phyloP scores from a whole-genome alignment of 345 rosid species.

The Lepidium africanum region DNA sequence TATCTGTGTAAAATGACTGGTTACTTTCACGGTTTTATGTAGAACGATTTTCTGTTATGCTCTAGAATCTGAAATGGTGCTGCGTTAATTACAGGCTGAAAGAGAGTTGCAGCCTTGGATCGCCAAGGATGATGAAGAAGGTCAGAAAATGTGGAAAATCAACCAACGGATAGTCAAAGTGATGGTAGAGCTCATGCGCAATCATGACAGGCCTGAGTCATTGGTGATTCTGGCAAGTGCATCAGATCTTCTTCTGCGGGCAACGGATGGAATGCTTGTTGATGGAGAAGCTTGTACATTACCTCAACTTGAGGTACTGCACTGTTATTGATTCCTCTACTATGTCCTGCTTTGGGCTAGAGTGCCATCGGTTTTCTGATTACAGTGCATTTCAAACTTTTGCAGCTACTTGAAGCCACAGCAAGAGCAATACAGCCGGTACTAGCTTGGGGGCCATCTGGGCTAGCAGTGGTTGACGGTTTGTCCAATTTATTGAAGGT shows the following conservation, averaged over 20 bases:
- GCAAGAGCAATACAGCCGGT: constrained; percentile 86
- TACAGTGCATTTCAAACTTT: constrained; percentile 5
- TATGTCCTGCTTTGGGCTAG: not conserved
- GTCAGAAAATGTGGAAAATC: constrained; percentile 93
- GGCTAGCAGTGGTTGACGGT: constrained; percentile 81
- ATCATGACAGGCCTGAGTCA: constrained; percentile 78
- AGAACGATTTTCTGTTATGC: not conserved
- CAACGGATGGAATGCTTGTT: constrained; percentile 96
- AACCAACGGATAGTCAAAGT: constrained; percentile 88
- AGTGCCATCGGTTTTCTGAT: not conserved
- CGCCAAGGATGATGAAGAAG: constrained; percentile 86
- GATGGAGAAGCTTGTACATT: constrained; percentile 98
- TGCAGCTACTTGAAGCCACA: constrained; percentile 90
- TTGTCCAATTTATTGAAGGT: constrained; percentile 89
- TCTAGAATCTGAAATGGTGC: constrained; percentile 14
- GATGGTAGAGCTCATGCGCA: constrained; percentile 89
- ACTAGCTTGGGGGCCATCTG: constrained; percentile 83
- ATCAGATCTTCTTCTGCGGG: constrained; percentile 89
- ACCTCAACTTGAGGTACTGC: constrained; percentile 84
- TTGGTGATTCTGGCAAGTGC: constrained; percentile 85
- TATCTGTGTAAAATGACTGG: not conserved
- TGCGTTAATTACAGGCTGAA: constrained; percentile 66
- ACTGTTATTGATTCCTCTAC: not conserved
- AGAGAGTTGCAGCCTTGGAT: constrained; percentile 98
- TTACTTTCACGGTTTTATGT: not conserved